phyloP scores from a whole-genome alignment of 1,284 basidiomycete genomes.

The Sanghuangporus sanghuang region DNA sequence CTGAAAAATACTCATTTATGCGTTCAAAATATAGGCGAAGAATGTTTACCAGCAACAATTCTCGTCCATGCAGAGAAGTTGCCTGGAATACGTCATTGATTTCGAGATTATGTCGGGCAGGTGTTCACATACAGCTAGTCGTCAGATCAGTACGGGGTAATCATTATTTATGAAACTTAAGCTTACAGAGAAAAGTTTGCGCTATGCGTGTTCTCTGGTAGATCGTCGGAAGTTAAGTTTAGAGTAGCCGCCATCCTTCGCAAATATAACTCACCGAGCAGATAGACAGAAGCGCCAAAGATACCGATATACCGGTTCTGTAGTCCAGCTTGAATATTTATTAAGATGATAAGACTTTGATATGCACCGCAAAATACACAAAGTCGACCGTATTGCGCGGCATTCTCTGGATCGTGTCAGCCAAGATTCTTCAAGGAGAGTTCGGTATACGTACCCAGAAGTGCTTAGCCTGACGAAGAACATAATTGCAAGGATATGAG shows the following conservation, averaged over 20 bases:
- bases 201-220: not conserved
- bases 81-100: not conserved
- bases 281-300: not conserved
- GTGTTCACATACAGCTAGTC: not conserved
- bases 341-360: not conserved
- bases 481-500: not conserved
- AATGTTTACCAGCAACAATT: not conserved
- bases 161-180: not conserved
- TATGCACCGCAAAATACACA: conserved; percentile 1
- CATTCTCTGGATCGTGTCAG: not conserved
- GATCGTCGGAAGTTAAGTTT: not conserved
- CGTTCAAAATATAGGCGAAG: too few species aligned
- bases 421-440: too few species aligned
- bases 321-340: not conserved
- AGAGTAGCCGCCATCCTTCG: not conserved
- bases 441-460: not conserved
- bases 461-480: not conserved
- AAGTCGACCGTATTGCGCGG: not conserved
- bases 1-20: not conserved
- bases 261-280: not conserved
- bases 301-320: conserved; percentile 7
- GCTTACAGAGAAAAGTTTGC: not conserved
- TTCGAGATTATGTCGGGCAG: not conserved
- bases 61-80: not conserved
- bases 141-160: not conserved